Evolutionary conservation across 768 basidiomycete species (phyloP), one percentile per base, ranked within the genome.

Genomic region (Pleurotus tuoliensis): DNA sequence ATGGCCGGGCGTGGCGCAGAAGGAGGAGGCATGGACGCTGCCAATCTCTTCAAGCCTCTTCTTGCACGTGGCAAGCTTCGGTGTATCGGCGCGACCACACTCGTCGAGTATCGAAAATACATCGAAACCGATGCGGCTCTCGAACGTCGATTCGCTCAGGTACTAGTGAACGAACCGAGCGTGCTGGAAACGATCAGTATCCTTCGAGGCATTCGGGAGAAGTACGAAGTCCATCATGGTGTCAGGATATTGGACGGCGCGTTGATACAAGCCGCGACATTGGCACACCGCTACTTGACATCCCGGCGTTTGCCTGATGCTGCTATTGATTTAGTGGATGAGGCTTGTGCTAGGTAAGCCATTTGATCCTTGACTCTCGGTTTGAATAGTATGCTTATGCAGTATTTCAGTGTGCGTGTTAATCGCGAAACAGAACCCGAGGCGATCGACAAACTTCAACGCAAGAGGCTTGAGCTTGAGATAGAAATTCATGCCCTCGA

Each of bases 341-440:
- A 97, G 69, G 93, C 93, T 48, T 92, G 91, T 67, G 90, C 92
- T 24, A 89, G 87, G 89, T 86, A 66, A 64, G 82, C 67, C 24
- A 22, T 22, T 46, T 34, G 30, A 34, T 9, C 30, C 30, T 34
- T 34, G 30, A 34, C 30, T 34, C 30, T 34, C 8, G 30, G 30
- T 34, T 0, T 9, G 30, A 30, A 34, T 8, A 9, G 1, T 34
- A 34, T 34, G 9, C 30, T 34, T 34, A 34, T 11, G 7, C 11
- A 34, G 11, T 11, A 34, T 38, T 61, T n/a, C 54, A 90, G 88
- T 63, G 88, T 89, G 25, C 90, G 94, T 57, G 93, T 98, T 22
- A 92, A 92, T 24, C 86, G 93, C 43, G 96, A 99, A 74, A 98
- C 94, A 0, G 84, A 90, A 58, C 96, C 96, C 0, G 96, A 98